These are phyloP conservation scores for Teunomyces lycoperdinae DNA, from an alignment of 805 yeast genomes.

Conservation along the genomic window DNA sequence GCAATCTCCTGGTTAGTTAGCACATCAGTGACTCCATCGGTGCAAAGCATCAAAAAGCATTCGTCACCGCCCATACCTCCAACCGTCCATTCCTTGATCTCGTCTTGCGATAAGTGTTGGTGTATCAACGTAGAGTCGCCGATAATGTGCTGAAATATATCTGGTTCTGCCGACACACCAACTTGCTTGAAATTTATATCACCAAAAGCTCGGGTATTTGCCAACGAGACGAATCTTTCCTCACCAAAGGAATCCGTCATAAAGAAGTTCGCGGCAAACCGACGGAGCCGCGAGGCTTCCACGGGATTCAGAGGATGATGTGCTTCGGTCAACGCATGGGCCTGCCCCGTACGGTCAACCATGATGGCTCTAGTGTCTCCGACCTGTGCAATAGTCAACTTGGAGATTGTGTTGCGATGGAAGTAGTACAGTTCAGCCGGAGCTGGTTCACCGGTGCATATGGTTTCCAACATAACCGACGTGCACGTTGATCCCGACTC, in stretches of 20 bases:
- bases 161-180: slow-evolving; percentile 94
- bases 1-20: slow-evolving; percentile 88
- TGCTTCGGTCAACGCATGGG: slow-evolving; percentile 70
- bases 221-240: slow-evolving; percentile 74
- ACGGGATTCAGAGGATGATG: slow-evolving; percentile 87
- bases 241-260: slow-evolving; percentile 93
- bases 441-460: slow-evolving; percentile 27
- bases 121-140: slow-evolving; percentile 49
- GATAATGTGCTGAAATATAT: slow-evolving; percentile 62
- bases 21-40: slow-evolving; percentile 84
- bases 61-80: slow-evolving; percentile 76
- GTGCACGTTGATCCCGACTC: slow-evolving; percentile 74
- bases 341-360: slow-evolving; percentile 78
- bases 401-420: slow-evolving; percentile 62
- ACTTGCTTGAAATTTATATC: slow-evolving; percentile 75
- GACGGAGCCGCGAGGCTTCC: slow-evolving; percentile 70
- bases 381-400: slow-evolving; percentile 78
- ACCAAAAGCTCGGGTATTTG: slow-evolving; percentile 94
- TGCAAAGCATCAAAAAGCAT: slow-evolving; percentile 74
- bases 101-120: slow-evolving; percentile 35
- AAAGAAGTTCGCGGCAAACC: slow-evolving; percentile 57
- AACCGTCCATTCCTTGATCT: slow-evolving; percentile 32
- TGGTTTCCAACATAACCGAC: slow-evolving; percentile 54
- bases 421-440: slow-evolving; percentile 47
- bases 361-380: slow-evolving; percentile 89